These are phyloP conservation scores for Raffaelea deltoideospora DNA, from an alignment of 2,329 filamentous ascomycete genomes.

Conservation along the genomic window DNA sequence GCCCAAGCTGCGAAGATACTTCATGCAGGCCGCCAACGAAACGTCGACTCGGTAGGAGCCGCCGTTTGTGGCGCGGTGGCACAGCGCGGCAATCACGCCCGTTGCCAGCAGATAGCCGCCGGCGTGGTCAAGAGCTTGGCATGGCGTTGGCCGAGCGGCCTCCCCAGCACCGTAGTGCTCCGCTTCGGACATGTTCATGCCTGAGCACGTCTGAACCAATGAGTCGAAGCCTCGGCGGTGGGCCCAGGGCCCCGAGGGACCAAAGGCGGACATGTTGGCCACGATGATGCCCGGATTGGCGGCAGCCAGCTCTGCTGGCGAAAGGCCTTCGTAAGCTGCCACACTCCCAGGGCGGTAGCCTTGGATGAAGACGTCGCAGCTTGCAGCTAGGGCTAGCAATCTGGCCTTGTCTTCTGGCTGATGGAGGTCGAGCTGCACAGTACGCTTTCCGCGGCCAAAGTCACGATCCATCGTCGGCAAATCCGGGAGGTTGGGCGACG, in stretches of 20 bases:
- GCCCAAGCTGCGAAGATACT: slow-evolving; percentile 38
- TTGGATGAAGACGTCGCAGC: slow-evolving; percentile 37
- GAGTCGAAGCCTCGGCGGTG: slow-evolving; percentile 2
- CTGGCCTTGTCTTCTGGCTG: slow-evolving; percentile 30
- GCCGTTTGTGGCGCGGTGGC: slow-evolving; percentile 26
- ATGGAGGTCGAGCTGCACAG: slow-evolving; percentile 29
- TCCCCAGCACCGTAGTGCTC: not conserved
- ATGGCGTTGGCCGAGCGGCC: slow-evolving; percentile 25
- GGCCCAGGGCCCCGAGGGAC: slow-evolving; percentile 19
- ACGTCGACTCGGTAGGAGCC: slow-evolving; percentile 37
- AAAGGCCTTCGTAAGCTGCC: not conserved
- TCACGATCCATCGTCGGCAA: slow-evolving; percentile 21
- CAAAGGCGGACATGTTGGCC: slow-evolving; percentile 38
- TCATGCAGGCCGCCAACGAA: slow-evolving; percentile 38
- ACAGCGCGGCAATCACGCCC: slow-evolving; percentile 35
- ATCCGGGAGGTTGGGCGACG: slow-evolving; percentile 23
- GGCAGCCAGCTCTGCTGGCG: not conserved
- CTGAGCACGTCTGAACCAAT: slow-evolving; percentile 1
- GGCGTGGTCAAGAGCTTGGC: slow-evolving; percentile 42
- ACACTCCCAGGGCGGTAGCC: slow-evolving; percentile 27
- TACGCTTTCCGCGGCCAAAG: slow-evolving; percentile 28
- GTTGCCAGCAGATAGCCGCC: slow-evolving; percentile 38
- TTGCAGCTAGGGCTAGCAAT: slow-evolving; percentile 30
- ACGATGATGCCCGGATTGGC: slow-evolving; percentile 28
- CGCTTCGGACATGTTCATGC: slow-evolving; percentile 1